Conservation (phyloP, 345 rosid species). For the Microcos paniculata region DNA sequence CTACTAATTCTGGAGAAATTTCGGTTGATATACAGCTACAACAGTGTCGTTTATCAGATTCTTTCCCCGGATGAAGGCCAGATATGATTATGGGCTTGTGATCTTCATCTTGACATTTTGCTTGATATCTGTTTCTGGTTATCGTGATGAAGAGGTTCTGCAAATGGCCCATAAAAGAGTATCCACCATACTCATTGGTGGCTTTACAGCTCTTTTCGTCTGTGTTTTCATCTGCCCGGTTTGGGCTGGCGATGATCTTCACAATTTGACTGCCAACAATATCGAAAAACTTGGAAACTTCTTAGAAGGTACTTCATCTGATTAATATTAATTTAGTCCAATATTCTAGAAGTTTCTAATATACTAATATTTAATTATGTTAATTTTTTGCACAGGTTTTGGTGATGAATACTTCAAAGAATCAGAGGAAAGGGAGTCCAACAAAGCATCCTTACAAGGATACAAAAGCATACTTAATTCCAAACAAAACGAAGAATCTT, state of each 20-base stretch:
- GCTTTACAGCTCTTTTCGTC: conserved; percentile 40
- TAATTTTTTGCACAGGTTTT: conserved; percentile 44
- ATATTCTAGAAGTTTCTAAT: neutral
- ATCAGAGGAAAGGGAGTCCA: conserved; percentile 22
- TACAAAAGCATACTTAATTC: conserved; percentile 60
- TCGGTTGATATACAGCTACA: conserved; percentile 42
- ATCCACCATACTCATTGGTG: conserved; percentile 65
- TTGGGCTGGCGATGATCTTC: conserved; percentile 75
- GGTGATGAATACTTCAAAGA: conserved; percentile 47
- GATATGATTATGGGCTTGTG: conserved; percentile 77
- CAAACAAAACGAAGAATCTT: conserved; percentile 59
- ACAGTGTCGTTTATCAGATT: conserved; percentile 64
- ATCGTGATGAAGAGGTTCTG: conserved; percentile 50
- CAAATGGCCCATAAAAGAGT: conserved; percentile 55
- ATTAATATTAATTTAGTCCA: neutral
- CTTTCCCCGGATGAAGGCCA: conserved; percentile 71
- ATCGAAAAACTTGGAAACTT: conserved; percentile 54
- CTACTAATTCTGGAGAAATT: neutral
- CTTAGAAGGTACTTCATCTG: conserved; percentile 45
- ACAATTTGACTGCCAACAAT: conserved; percentile 47
- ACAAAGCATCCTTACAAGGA: conserved; percentile 38
- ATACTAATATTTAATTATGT: neutral
- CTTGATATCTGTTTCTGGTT: conserved; percentile 70
- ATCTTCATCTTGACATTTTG: conserved; percentile 79
- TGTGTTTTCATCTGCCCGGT: conserved; percentile 59